Percentiles rank a stretch among this genome's conserved stretches.
phyloP scores from a whole-genome alignment of 495 filamentous ascomycete species.

The Hypomontagnella monticulosa region DNA sequence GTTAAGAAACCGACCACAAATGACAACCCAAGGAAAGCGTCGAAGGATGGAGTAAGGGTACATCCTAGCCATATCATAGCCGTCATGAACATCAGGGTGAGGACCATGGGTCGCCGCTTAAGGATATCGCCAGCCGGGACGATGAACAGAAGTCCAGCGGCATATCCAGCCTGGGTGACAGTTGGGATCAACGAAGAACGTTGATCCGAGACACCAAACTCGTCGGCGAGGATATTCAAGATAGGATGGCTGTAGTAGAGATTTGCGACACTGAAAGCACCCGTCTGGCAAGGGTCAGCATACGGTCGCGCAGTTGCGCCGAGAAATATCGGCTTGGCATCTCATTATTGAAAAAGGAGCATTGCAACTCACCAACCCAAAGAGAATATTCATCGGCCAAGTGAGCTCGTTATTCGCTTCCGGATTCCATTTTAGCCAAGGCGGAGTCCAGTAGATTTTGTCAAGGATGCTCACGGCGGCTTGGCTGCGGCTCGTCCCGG shows the following conservation, averaged over 20 bases:
- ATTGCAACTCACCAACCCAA: conserved; percentile 55
- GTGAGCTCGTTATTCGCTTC: conserved; percentile 66
- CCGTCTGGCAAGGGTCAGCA: conserved; percentile 37
- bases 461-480: neutral
- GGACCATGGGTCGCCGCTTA: conserved; percentile 72
- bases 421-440: conserved; percentile 65
- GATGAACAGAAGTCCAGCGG: conserved; percentile 74
- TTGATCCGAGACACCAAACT: conserved; percentile 68
- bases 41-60: conserved; percentile 73
- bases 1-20: conserved; percentile 78
- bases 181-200: conserved; percentile 72
- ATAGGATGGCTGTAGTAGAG: conserved; percentile 78
- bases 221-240: conserved; percentile 68
- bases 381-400: conserved; percentile 67
- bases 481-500: neutral
- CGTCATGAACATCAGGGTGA: conserved; percentile 71
- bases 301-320: conserved; percentile 31
- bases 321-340: conserved; percentile 39
- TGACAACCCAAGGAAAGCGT: conserved; percentile 71
- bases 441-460: conserved; percentile 59
- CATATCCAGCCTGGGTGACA: conserved; percentile 83
- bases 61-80: conserved; percentile 74
- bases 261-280: conserved; percentile 69
- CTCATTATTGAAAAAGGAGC: neutral
- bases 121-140: conserved; percentile 84